Base-by-base conservation (phyloP, 108 stramenopile genomes). In the Hondaea fermentalgiana region DNA sequence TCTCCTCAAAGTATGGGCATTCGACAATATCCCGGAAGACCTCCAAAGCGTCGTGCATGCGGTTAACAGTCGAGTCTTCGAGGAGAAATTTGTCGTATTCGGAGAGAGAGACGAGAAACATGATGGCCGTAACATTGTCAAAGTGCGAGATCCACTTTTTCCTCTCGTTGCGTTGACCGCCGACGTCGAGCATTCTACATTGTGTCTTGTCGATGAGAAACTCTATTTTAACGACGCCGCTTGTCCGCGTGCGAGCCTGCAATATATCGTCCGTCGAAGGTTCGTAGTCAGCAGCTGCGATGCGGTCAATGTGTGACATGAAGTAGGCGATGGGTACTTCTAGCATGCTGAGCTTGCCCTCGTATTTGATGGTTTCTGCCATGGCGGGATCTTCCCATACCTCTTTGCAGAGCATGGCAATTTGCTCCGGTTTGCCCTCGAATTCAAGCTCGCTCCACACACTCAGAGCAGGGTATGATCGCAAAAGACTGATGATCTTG, bases 1-100 rank as follows among this genome's bases (percentile, higher is more conserved):
- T 98, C 49, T 98, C 94, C 60, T 95, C 94, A 92, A 99, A 99
- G 88, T 96, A 96, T 17, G 95, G 92, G 91, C 98, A 98, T 90
- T 98, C 98, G 87, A 96, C 96, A 29, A 99, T 97, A 29, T 93
- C 92, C 69, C 88, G 72, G 72, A 93, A 93, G 21, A 93, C 91
- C 19, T 93, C 92, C 43, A 93, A 60, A 16, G 93, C 91, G 87
- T 93, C 93, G 10, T 90, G 69, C 92, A 93, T 92, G 55, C 93
- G 92, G 51, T 90, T 90, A 3, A 35, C 60, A 6, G 51, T 71
- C 5, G 88, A 44, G 35, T 92, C 90, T 59, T 93, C 94, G 72
- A 95, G 94, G 47, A 95, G 88, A 28, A 87, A 72, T 92, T 95
- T 94, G 91, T 95, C 94, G 89, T 95, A 95, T 89, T 95, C 95